Evolutionary conservation across 176 grass and related monocot genomes (phyloP), one percentile per base, ranked within the genome.

Genomic region (Zea mays): DNA sequence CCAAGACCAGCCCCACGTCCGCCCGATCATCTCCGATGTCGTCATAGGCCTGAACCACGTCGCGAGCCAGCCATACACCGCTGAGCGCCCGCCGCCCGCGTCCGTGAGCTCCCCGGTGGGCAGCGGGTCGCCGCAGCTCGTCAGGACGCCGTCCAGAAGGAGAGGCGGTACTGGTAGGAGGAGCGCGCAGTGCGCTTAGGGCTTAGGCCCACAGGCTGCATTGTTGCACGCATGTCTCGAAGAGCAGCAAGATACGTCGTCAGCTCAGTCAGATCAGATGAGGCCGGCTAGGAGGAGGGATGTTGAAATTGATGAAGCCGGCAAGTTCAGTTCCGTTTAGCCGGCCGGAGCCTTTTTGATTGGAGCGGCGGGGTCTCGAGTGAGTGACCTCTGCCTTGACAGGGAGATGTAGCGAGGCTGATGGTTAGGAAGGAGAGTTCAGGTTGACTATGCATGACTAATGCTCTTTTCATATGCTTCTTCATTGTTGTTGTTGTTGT

Each of bases 1-100:
- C 46, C 96, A 99, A 76, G 92, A 95, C 15, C 92, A 99, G 54
- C 75, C 92, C 15, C 96, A 87, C 50, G 88, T 99, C 78, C 92
- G 96, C 38, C 96, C 96, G 9, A 93, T 99, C 67, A 66, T 95
- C 0, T 75, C 64, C 0, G 96, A 99, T 54, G 92, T 95, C 12
- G 92, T 87, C 10, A 78, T 95, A 3, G 96, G 92, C 5, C 84
- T 99, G 47, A 87, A 68, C 10, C 88, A 99, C 66, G 79, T 99
- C 1, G 87, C 92, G 46, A 90, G 85, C 65, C 92, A 99, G 56
- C 78, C 51, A 5, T 99, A 95, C 14, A 49, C 55, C 65, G 40
- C 73, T 16, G 80, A 86, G 36, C 69, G 67, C 1, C 64, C 14
- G 3, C 50, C 40, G 1, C 10, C 55, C 3, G 50, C 63, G 3